Evolutionary conservation across 768 basidiomycete genomes (phyloP).

Genomic region (Collybiopsis confluens): DNA sequence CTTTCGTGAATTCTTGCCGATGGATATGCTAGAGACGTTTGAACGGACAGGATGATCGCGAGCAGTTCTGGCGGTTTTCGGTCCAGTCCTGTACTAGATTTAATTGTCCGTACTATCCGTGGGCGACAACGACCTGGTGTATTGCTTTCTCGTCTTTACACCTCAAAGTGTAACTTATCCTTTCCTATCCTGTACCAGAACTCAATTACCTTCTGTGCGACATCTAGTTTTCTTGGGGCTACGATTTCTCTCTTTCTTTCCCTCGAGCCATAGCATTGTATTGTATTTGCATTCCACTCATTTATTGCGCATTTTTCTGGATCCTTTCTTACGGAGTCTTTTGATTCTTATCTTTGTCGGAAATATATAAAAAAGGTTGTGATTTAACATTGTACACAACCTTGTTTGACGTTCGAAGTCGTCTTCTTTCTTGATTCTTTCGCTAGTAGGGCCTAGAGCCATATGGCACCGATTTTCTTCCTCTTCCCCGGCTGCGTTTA

Average conservation of each 20-base stretch:
- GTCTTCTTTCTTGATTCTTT: too few relatives aligned
- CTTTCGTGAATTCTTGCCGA: neutral
- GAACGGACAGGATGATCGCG: neutral
- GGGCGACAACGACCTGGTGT: too few relatives aligned
- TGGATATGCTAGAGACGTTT: neutral
- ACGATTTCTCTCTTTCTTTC: neutral
- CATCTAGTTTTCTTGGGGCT: neutral
- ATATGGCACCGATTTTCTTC: too few relatives aligned
- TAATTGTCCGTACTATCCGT: neutral
- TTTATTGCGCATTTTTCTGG: neutral
- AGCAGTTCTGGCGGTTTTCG: constrained; percentile 2
- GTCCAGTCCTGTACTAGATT: neutral
- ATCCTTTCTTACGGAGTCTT: too few relatives aligned
- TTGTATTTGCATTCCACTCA: neutral
- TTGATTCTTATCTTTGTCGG: too few relatives aligned
- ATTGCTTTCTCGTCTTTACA: too few relatives aligned
- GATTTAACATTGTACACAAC: too few relatives aligned
- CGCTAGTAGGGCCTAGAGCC: too few relatives aligned
- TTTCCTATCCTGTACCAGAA: neutral
- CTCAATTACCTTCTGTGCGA: neutral
- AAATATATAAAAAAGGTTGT: too few relatives aligned
- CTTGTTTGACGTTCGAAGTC: too few relatives aligned
- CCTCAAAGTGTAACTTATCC: neutral
- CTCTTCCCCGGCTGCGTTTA: too few relatives aligned
- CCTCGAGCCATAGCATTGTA: neutral